Percentiles rank a stretch among this genome's conserved stretches.
phyloP scores from a whole-genome alignment of 2,329 filamentous ascomycete species.

The Canariomyces notabilis region DNA sequence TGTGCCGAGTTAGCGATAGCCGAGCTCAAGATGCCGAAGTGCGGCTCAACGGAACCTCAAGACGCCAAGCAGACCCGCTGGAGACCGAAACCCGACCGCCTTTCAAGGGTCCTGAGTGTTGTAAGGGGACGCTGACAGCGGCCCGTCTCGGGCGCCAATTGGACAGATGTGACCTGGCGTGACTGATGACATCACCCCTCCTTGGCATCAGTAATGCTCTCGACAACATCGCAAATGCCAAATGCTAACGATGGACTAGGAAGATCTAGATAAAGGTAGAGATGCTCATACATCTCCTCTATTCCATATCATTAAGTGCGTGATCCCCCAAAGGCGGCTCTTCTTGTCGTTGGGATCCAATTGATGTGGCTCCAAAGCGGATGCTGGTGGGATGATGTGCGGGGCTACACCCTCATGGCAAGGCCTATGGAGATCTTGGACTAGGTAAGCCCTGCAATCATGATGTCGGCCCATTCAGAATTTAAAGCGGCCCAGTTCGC shows the following conservation, averaged over 20 bases:
- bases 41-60: slow-evolving; percentile 15
- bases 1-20: slow-evolving; percentile 14
- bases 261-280: too few species aligned
- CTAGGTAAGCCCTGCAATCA: slow-evolving; percentile 5
- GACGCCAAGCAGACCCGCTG: background rate
- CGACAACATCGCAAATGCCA: background rate
- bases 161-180: background rate
- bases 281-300: background rate
- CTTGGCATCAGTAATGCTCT: too few species aligned
- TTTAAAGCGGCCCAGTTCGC: slow-evolving; percentile 6
- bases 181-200: slow-evolving; percentile 10
- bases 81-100: background rate
- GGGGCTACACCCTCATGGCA: background rate
- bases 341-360: background rate
- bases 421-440: background rate
- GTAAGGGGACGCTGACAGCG: background rate
- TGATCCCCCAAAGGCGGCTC: background rate
- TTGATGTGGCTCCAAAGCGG: background rate
- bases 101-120: background rate
- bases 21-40: slow-evolving; percentile 7
- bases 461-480: slow-evolving; percentile 4
- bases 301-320: background rate
- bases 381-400: background rate
- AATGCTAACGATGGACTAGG: background rate
- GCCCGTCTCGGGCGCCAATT: background rate